Base-by-base conservation (phyloP, 495 filamentous ascomycete genomes). In the Trichoderma parareesei region DNA sequence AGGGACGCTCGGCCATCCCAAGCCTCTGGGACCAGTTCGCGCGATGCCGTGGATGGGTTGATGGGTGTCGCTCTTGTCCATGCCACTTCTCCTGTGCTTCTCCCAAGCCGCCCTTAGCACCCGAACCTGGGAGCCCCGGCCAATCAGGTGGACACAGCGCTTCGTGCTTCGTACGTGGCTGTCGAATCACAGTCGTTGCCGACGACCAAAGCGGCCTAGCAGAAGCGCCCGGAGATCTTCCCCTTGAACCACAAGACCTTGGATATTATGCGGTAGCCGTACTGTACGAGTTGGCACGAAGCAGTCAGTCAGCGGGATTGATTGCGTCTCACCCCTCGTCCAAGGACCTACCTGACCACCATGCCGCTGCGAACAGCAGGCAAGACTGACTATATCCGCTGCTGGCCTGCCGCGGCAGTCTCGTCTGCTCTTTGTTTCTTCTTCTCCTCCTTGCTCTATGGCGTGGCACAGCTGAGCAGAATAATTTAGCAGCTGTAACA, bases 171-270 rank as follows among this genome's bases (percentile, higher is more conserved):
- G 20, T 57, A 13, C 53, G 35, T 35, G 53, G 53, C 53, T 35
- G 53, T 57, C 53, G 53, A 57, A 57, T 57, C 53, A 57, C 53
- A 57, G 20, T 57, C 53, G 53, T 16, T 57, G 5, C 53, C 53
- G 53, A 57, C 53, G 53, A 57, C 53, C 27, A 57, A 57, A 57
- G 53, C 53, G 53, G 53, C 53, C 53, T 57, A 57, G 53, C 53
- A 57, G 53, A 57, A n/a, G 53, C 53, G 53, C 53, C 53, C 53
- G 53, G 53, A 57, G 53, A 57, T 57, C 53, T 33, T 57, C 33
- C 33, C 53, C 53, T 37, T 57, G 20, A 37, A 38, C 20, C 53
- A 57, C 53, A 57, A 57, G 53, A 57, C 53, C 53, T 57, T 20
- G 43, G 43, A n/a, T n/a, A 14, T 13, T 27, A 27, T 27, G 27